phyloP scores from a whole-genome alignment of 2,329 filamentous ascomycete species.

The Trichoderma sp. region DNA sequence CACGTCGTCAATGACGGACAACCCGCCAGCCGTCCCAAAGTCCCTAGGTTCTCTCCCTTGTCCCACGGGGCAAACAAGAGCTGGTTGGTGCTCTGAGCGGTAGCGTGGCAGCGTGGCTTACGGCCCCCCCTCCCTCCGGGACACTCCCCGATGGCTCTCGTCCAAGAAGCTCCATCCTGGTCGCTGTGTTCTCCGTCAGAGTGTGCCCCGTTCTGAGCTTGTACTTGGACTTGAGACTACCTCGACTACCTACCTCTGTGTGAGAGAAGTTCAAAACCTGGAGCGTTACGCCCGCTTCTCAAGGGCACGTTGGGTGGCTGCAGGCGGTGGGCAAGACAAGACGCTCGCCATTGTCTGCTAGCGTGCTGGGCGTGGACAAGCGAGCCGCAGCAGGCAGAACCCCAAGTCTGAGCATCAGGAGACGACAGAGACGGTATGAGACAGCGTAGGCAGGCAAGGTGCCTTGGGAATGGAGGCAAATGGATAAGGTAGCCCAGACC shows the following conservation, averaged over 20 bases:
- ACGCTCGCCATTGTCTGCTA: conserved; percentile 19
- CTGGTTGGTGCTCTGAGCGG: conserved; percentile 25
- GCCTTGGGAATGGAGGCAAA: no score
- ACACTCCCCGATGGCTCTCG: conserved; percentile 22
- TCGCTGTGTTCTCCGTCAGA: neutral
- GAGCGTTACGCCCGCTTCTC: conserved; percentile 2
- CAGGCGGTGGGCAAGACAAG: conserved; percentile 12
- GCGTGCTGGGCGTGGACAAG: conserved; percentile 1
- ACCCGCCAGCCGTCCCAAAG: conserved; percentile 10
- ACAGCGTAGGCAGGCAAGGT: neutral
- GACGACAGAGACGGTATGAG: neutral
- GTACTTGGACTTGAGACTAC: neutral
- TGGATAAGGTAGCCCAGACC: no score
- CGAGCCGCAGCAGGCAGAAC: conserved; percentile 7
- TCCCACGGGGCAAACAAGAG: conserved; percentile 23
- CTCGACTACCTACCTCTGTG: neutral
- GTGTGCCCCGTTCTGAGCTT: neutral
- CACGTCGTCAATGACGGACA: neutral
- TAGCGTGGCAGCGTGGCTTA: conserved; percentile 24
- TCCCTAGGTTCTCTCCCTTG: neutral
- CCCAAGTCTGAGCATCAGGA: neutral
- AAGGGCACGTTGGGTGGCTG: conserved; percentile 4
- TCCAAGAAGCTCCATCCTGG: conserved; percentile 13
- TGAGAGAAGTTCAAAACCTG: neutral
- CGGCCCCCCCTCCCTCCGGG: conserved; percentile 13